phyloP scores from a whole-genome alignment of 2,329 filamentous ascomycete species.

The Laburnicola sp. region DNA sequence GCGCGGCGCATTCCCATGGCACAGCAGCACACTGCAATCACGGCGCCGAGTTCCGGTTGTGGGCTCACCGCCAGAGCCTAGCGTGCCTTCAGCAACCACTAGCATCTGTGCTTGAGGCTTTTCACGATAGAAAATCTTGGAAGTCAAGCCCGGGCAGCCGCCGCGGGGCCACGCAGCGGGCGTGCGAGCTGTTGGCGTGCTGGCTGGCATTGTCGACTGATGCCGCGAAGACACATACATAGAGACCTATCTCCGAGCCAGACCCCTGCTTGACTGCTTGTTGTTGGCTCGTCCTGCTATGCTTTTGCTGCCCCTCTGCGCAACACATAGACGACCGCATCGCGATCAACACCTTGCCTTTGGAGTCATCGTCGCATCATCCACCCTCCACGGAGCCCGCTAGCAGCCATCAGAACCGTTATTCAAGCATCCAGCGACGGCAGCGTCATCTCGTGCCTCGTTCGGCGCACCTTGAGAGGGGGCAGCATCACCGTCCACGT shows the following conservation, averaged over 20 bases:
- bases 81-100: conserved; percentile 3
- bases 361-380: neutral
- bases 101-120: neutral
- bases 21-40: no score
- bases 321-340: neutral
- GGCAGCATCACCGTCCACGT: conserved; percentile 19
- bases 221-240: neutral
- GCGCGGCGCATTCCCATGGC: no score
- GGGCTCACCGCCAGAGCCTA: conserved; percentile 1
- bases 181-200: neutral
- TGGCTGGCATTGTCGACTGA: neutral
- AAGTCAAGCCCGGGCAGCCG: conserved; percentile 1
- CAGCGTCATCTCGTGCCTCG: conserved; percentile 29
- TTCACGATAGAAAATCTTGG: conserved; percentile 5
- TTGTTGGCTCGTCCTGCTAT: neutral
- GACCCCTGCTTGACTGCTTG: neutral
- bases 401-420: conserved; percentile 6
- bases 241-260: neutral
- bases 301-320: neutral
- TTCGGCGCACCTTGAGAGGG: conserved; percentile 12
- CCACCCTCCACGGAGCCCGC: neutral
- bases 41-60: neutral
- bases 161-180: neutral
- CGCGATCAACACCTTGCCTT: neutral
- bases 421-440: conserved; percentile 16